These are phyloP conservation scores for Epichloe sp. DNA, from an alignment of 2,329 filamentous ascomycete genomes.

Conservation along the genomic window DNA sequence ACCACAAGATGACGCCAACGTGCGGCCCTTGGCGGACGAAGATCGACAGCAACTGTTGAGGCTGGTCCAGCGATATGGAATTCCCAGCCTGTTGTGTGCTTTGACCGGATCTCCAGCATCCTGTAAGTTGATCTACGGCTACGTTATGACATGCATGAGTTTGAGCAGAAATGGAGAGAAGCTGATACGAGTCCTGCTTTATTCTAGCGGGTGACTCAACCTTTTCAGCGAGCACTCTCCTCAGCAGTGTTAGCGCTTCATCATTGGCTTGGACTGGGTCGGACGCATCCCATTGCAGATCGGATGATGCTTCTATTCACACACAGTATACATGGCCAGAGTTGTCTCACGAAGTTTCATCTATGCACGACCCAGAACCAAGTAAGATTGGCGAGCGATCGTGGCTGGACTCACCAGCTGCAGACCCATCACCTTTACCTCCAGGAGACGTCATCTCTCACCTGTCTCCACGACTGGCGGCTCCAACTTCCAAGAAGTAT, in stretches of 20 bases:
- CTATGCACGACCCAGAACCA: slow-evolving; percentile 22
- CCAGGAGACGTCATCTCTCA: slow-evolving; percentile 21
- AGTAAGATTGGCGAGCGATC: slow-evolving; percentile 21
- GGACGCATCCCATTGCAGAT: slow-evolving; percentile 25
- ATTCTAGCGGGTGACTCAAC: slow-evolving; percentile 26
- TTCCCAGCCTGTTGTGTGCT: slow-evolving; percentile 24
- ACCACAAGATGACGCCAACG: slow-evolving; percentile 19
- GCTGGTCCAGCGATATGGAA: slow-evolving; percentile 25
- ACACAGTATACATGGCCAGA: slow-evolving; percentile 27
- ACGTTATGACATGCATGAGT: not conserved
- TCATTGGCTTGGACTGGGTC: slow-evolving; percentile 29
- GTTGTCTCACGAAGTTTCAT: slow-evolving; percentile 18
- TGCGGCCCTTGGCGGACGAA: slow-evolving; percentile 24
- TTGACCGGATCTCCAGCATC: slow-evolving; percentile 22
- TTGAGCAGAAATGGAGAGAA: not conserved
- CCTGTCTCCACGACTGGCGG: slow-evolving; percentile 23
- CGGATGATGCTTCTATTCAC: slow-evolving; percentile 26
- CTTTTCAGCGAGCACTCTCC: slow-evolving; percentile 25
- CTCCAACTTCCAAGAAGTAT: slow-evolving; percentile 27
- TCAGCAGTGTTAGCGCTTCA: slow-evolving; percentile 27
- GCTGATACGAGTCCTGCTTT: not conserved
- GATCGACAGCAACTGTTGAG: slow-evolving; percentile 24
- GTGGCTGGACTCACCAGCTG: slow-evolving; percentile 27
- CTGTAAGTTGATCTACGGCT: slow-evolving; percentile 17
- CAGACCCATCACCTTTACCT: slow-evolving; percentile 22